phyloP scores from a whole-genome alignment of 2,329 filamentous ascomycete genomes.

The Sporothrix brasiliensis region DNA sequence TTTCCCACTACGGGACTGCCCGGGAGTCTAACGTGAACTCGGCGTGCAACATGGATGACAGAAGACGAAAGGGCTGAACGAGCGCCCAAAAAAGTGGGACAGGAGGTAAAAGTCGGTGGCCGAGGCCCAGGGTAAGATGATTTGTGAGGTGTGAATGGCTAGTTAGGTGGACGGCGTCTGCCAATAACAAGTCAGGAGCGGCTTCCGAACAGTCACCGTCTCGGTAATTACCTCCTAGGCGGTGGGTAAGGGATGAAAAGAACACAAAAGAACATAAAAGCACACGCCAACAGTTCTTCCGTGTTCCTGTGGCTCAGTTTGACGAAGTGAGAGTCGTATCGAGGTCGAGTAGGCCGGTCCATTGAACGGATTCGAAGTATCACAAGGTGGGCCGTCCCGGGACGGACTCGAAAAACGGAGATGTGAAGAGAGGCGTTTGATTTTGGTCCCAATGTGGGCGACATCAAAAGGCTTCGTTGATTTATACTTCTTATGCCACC shows the following conservation, averaged over 20 bases:
- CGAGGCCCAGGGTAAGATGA: conserved; percentile 30
- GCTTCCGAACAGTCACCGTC: conserved; percentile 37
- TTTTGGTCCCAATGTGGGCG: conserved; percentile 22
- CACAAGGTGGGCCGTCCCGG: conserved; percentile 17
- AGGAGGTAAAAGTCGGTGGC: conserved; percentile 39
- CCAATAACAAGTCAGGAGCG: conserved; percentile 40
- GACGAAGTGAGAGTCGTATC: conserved; percentile 40
- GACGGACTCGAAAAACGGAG: background rate
- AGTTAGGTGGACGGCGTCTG: conserved; percentile 28
- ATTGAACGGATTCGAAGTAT: conserved; percentile 17
- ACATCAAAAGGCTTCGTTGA: conserved; percentile 12
- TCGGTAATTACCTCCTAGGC: conserved; percentile 29
- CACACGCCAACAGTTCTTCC: conserved; percentile 38
- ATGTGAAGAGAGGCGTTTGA: background rate
- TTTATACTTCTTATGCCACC: conserved; percentile 27
- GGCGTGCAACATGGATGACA: conserved; percentile 23
- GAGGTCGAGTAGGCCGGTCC: background rate
- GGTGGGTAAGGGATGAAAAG: background rate
- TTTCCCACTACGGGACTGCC: conserved; percentile 33
- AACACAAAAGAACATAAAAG: conserved; percentile 19
- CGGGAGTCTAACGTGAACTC: conserved; percentile 24
- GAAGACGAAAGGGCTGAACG: background rate
- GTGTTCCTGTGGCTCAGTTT: background rate
- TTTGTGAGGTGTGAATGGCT: conserved; percentile 37
- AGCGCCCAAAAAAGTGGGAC: conserved; percentile 37